These are phyloP conservation scores for Ganoderma lucidum DNA, from an alignment of 1,284 basidiomycete genomes.

Conservation along the genomic window DNA sequence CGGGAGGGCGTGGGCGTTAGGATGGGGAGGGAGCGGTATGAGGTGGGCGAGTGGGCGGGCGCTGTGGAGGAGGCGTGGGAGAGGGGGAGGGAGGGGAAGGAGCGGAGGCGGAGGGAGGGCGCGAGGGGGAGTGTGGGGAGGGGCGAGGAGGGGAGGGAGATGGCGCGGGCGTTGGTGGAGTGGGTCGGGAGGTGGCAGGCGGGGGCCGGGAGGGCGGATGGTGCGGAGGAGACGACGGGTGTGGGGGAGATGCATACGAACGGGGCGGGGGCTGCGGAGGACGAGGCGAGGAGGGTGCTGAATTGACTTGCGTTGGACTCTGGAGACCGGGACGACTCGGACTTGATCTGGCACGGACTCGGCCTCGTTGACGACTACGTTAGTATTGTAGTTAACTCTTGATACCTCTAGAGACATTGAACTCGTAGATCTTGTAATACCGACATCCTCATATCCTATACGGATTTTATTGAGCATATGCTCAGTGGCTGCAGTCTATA, in stretches of 20 bases:
- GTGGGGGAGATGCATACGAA: background rate
- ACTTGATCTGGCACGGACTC: background rate
- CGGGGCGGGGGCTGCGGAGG: background rate
- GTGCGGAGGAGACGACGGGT: background rate
- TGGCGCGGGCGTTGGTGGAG: conserved; percentile 58
- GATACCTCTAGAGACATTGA: background rate
- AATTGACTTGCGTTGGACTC: background rate
- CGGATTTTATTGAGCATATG: background rate
- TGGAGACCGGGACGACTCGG: background rate
- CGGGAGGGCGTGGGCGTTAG: conserved; percentile 71
- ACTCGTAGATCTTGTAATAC: background rate
- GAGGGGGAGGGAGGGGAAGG: conserved; percentile 55
- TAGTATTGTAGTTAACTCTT: background rate
- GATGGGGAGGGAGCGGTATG: conserved; percentile 67
- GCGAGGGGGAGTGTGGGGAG: conserved; percentile 48
- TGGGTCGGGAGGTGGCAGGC: conserved; percentile 55
- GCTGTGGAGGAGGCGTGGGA: conserved; percentile 63
- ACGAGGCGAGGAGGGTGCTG: background rate
- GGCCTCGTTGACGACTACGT: background rate
- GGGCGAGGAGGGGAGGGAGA: conserved; percentile 52
- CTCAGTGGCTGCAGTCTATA: background rate
- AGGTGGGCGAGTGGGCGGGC: conserved; percentile 72
- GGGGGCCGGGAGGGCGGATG: conserved; percentile 12
- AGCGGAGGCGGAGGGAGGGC: conserved; percentile 48
- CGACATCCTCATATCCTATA: background rate